Base-by-base conservation (phyloP, 139 green algal species). In the Coccomyxa sp. region DNA sequence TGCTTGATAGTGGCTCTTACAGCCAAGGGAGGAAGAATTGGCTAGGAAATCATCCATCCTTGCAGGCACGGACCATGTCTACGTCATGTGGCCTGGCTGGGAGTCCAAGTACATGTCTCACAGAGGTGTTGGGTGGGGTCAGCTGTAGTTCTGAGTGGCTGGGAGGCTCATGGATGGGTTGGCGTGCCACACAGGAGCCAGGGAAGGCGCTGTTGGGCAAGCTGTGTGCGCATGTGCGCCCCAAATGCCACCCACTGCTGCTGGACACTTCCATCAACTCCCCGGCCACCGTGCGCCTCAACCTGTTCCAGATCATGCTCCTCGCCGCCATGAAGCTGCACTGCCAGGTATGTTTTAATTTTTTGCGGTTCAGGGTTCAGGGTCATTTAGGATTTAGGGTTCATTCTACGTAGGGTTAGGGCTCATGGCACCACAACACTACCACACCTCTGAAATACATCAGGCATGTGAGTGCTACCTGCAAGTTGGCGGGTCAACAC, bases 201-300 rank as follows among this genome's bases (percentile, higher is more conserved):
- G 63, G 63, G 18, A 71, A 71, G 45, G 76, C 90, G 83, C 89
- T 97, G 76, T 32, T 76, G 14, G 15, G 80, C n/a, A 90, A 92
- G 85, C 82, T 98, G 88, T 89, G 88, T 63, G 82, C 87, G 14
- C 98, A 96, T 88, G 85, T 98, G 85, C 90, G 94, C 0, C 94
- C 93, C 82, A 98, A 98, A 91, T 91, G 91, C 83, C 90, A 94
- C 81, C 88, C 91, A 0, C 85, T 98, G 80, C 90, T 99, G 76
- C 91, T 97, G 82, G 96, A 99, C 87, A 58, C 74, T 21, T 75
- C 77, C 81, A 92, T 98, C 85, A 98, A 97, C 89, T 92, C 85
- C 0, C 79, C 84, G 11, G 12, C 45, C 14, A 98, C 94, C 0
- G 87, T 95, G 58, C 79, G 89, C 11, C 83, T 97, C 31, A 99